phyloP scores from a whole-genome alignment of 192 early-diverging fungal species.

The Backusella luteola region DNA sequence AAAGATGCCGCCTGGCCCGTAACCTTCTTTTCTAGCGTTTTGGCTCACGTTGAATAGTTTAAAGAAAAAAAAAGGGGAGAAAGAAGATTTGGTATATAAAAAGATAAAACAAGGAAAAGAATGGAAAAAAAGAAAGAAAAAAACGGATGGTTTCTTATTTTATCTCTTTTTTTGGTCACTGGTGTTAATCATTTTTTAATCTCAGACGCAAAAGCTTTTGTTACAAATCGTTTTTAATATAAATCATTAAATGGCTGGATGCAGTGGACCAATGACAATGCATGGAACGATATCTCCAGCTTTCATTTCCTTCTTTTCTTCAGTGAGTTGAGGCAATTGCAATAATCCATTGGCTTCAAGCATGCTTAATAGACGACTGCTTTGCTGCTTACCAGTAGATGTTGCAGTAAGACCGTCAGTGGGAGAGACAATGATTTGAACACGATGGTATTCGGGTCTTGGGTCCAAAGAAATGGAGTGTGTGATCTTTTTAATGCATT shows the following conservation, averaged over 20 bases:
- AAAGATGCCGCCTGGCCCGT: slow-evolving; percentile 34
- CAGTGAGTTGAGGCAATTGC: slow-evolving; percentile 58
- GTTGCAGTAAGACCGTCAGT: slow-evolving; percentile 41
- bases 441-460: slow-evolving; percentile 70
- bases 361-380: slow-evolving; percentile 78
- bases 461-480: slow-evolving; percentile 58
- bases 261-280: slow-evolving; percentile 51
- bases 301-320: slow-evolving; percentile 21
- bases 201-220: neutral
- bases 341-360: slow-evolving; percentile 76
- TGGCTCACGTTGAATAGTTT: slow-evolving; percentile 13
- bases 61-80: neutral
- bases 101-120: slow-evolving; percentile 17
- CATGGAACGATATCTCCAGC: slow-evolving; percentile 50
- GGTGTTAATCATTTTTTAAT: neutral
- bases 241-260: neutral
- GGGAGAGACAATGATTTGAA: slow-evolving; percentile 36
- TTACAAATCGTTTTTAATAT: neutral
- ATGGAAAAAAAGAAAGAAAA: slow-evolving; percentile 13
- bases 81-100: neutral
- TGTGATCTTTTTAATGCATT: slow-evolving; percentile 34
- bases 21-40: slow-evolving; percentile 10
- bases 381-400: slow-evolving; percentile 76
- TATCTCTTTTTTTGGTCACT: neutral
- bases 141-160: neutral